Conservation (phyloP, 164 flowering plant genomes). For the Vitis rupestris region DNA sequence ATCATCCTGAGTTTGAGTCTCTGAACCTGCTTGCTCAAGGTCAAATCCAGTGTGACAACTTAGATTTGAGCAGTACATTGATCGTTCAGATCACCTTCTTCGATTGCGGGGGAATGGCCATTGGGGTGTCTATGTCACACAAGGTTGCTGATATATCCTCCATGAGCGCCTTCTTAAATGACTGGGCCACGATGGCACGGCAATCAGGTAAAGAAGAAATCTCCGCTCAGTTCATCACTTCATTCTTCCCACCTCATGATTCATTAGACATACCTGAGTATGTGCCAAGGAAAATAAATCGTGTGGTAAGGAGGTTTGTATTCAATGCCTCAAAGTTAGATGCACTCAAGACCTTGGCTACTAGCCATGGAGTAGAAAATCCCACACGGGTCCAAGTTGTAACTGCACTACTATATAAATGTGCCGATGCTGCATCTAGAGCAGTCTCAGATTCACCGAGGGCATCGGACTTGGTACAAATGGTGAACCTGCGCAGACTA, state of each 20-base stretch:
- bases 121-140: conserved; percentile 16
- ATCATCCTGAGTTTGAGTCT: not conserved
- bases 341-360: conserved; percentile 6
- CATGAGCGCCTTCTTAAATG: conserved; percentile 12
- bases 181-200: conserved; percentile 10
- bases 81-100: conserved; percentile 13
- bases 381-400: conserved; percentile 30
- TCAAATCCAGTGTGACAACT: not conserved
- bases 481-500: conserved; percentile 18
- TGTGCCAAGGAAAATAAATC: not conserved
- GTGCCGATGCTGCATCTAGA: conserved; percentile 8
- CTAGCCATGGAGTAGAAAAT: not conserved
- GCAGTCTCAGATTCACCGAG: not conserved
- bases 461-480: conserved; percentile 2
- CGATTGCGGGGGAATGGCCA: conserved; percentile 20
- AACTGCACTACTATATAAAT: conserved; percentile 22
- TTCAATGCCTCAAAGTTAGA: conserved; percentile 18
- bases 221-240: not conserved
- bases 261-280: not conserved
- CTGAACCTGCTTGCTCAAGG: conserved; percentile 10
- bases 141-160: conserved; percentile 14
- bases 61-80: not conserved
- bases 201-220: not conserved
- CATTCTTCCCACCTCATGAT: conserved; percentile 9
- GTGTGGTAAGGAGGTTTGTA: conserved; percentile 15